Conservation (phyloP, 1,139 yeast genomes). For the Yamadazyma triangularis region DNA sequence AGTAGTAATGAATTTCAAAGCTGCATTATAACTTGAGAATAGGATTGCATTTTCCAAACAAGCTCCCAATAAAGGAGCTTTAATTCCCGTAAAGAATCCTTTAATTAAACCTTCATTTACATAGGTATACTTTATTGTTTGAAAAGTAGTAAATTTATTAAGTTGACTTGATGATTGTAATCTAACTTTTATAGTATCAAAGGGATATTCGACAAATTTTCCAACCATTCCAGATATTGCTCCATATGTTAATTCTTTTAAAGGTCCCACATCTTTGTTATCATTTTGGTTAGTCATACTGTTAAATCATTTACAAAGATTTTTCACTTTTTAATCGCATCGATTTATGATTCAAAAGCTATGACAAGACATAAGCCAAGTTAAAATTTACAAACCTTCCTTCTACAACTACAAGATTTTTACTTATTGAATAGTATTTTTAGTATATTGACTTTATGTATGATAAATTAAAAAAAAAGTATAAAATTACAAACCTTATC, state of each 20-base stretch:
- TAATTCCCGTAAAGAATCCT: constrained; percentile 56
- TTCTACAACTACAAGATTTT: too few relatives aligned
- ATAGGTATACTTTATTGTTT: constrained; percentile 60
- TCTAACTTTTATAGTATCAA: constrained; percentile 88
- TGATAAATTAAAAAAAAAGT: constrained; percentile 2
- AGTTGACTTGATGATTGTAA: constrained; percentile 51
- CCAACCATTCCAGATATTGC: constrained; percentile 77
- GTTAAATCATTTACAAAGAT: too few relatives aligned
- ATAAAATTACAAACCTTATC: constrained; percentile 18
- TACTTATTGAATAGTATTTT: too few relatives aligned
- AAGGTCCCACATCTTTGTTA: constrained; percentile 16
- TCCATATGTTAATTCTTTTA: constrained; percentile 40
- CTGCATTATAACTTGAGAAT: constrained; percentile 58
- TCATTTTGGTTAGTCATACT: background rate
- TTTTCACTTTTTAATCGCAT: too few relatives aligned
- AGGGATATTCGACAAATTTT: constrained; percentile 83
- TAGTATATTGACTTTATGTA: constrained; percentile 2
- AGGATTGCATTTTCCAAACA: constrained; percentile 66
- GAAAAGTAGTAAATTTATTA: constrained; percentile 41
- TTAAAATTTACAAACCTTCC: too few relatives aligned
- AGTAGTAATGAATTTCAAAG: constrained; percentile 64
- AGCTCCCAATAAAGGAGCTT: constrained; percentile 84
- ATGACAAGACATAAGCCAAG: too few relatives aligned
- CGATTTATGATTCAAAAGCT: too few relatives aligned
- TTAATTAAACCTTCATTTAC: constrained; percentile 58